Percentiles rank a stretch among this genome's conserved stretches.
These are phyloP conservation scores for Mycena maculata DNA, from an alignment of 768 basidiomycete genomes.

Conservation along the genomic window DNA sequence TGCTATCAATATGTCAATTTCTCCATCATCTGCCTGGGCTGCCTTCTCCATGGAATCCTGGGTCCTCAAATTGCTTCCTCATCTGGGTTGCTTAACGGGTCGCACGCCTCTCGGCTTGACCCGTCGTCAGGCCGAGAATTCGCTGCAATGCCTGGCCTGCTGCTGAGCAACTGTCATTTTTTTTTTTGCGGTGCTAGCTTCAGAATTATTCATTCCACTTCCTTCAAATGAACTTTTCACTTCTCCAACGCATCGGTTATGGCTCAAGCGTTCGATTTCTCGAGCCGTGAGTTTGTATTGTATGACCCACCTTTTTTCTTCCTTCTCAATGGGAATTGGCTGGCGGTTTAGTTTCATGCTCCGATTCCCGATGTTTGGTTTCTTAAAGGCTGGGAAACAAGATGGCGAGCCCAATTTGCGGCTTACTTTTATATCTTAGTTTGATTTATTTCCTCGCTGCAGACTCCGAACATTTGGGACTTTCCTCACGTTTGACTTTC, in stretches of 20 bases:
- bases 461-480: neutral
- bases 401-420: conserved; percentile 1
- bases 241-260: neutral
- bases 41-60: neutral
- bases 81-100: neutral
- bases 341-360: neutral
- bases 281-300: neutral
- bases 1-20: neutral
- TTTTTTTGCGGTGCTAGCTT: neutral
- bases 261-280: neutral
- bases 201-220: neutral
- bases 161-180: neutral
- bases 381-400: neutral
- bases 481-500: neutral
- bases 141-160: neutral
- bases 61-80: neutral
- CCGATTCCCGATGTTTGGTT: neutral
- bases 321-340: neutral
- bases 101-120: neutral
- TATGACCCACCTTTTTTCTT: neutral
- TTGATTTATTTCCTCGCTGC: neutral
- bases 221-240: neutral
- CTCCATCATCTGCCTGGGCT: neutral
- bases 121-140: neutral
- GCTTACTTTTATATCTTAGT: neutral